Conservation (phyloP, 176 grass and related monocot species). For the Juncus inflexus region DNA sequence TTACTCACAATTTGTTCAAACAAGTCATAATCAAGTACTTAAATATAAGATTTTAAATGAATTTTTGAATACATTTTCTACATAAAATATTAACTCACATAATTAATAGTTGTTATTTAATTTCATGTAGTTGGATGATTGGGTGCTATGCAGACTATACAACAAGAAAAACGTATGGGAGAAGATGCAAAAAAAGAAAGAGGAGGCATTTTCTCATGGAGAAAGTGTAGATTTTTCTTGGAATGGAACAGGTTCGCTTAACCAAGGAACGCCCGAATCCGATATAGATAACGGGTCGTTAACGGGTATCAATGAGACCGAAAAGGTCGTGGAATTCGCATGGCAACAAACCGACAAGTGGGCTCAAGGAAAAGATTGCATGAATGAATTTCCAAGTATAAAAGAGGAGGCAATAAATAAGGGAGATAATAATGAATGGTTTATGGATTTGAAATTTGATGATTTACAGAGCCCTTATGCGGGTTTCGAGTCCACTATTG, state of each 20-base stretch:
- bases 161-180: slow-evolving; percentile 81
- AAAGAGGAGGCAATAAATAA: slow-evolving; percentile 13
- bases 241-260: slow-evolving; percentile 36
- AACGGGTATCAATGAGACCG: slow-evolving; percentile 25
- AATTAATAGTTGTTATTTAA: background rate
- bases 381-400: slow-evolving; percentile 34
- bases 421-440: slow-evolving; percentile 40
- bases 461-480: slow-evolving; percentile 36
- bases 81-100: background rate
- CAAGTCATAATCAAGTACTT: too few species aligned
- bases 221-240: slow-evolving; percentile 20
- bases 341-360: slow-evolving; percentile 18
- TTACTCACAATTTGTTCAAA: too few species aligned
- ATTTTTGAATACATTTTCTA: background rate
- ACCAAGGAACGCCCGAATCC: slow-evolving; percentile 57
- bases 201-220: slow-evolving; percentile 14
- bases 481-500: slow-evolving; percentile 9
- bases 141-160: slow-evolving; percentile 75
- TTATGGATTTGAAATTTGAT: slow-evolving; percentile 62
- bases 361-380: background rate
- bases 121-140: slow-evolving; percentile 64
- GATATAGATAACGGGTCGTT: slow-evolving; percentile 59
- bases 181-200: slow-evolving; percentile 43
- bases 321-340: slow-evolving; percentile 5
- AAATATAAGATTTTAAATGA: too few species aligned